Evolutionary conservation across 805 yeast species (phyloP), one percentile per base, ranked within the genome.

Genomic region (Wickerhamiella musiphila): DNA sequence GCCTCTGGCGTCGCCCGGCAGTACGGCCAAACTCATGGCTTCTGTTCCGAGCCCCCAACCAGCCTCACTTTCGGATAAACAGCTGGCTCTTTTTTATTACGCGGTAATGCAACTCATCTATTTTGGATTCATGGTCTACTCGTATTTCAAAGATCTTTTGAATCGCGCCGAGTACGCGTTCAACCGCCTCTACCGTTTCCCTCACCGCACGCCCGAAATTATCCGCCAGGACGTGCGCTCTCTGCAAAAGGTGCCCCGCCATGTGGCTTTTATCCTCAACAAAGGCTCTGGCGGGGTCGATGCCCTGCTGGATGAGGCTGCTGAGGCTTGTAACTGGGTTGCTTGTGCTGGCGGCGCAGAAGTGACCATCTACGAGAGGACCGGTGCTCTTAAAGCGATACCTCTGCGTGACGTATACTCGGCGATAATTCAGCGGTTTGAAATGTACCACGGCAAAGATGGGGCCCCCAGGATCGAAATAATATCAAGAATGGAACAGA

Each of bases 251-350:
- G 65, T 82, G 16, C 98, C 98, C 3, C 66, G 63, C 41, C 65
- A 78, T 31, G 46, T 90, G 15, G 76, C 92, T 6, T 71, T 78
- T 14, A 71, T 86, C n/a, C 56, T 90, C 35, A 73, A 69, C 43
- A 65, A 73, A 49, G 73, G 72, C 47, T 66, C 74, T 18, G 94
- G 93, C 20, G 95, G 95, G 2, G 53, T 76, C 26, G 79, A 75
- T 38, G 94, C 93, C 0, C 59, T 86, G 26, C 61, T 84, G 45
- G 72, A 69, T 42, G 79, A 79, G 45, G 66, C 75, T 5, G 68
- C 84, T 29, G 94, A 84, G 46, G 40, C 84, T 23, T 65, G 71
- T 1, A 73, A 90, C 5, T 90, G 98, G 98, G 66, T 82, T 24
- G 52, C 81, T n/a, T 76, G 92, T 21, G 71, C 86, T n/a, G 94